A percentile compares a stretch with the other conserved stretches of the same genome.
Evolutionary conservation across 1,284 basidiomycete genomes (phyloP).

Genomic region (Fistulinella staudtii): DNA sequence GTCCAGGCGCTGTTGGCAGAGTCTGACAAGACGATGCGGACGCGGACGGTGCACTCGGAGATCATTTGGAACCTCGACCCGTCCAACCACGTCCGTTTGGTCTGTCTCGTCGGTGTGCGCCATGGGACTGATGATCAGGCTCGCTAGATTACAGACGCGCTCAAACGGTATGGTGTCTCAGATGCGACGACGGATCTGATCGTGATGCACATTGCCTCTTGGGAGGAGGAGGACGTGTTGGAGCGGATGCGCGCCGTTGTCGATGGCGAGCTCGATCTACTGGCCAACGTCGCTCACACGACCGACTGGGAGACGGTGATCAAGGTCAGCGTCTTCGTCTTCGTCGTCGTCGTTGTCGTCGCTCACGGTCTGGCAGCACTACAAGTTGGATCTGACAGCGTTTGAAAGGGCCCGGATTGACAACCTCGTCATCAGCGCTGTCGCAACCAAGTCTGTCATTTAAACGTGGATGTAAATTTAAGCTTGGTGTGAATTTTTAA

Average conservation of each 20-base stretch:
- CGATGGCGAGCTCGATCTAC: constrained; percentile 47
- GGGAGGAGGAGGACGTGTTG: constrained; percentile 39
- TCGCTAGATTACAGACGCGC: constrained; percentile 82
- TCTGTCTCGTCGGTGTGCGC: background rate
- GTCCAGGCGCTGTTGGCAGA: constrained; percentile 75
- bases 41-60: constrained; percentile 83
- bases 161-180: constrained; percentile 80
- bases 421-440: constrained; percentile 67
- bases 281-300: constrained; percentile 45
- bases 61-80: constrained; percentile 81
- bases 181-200: constrained; percentile 64
- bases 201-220: constrained; percentile 63
- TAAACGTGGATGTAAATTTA: too few species aligned
- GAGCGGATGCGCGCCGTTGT: constrained; percentile 54
- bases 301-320: constrained; percentile 72
- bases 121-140: background rate
- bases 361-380: constrained; percentile 47
- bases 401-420: constrained; percentile 52
- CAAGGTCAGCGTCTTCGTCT: constrained; percentile 48
- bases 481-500: too few species aligned
- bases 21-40: constrained; percentile 55
- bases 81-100: constrained; percentile 75
- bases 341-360: background rate
- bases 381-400: constrained; percentile 64
- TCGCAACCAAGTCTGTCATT: constrained; percentile 78